These are phyloP conservation scores for Nidularia pulvinata DNA, from an alignment of 768 basidiomycete species.

Conservation along the genomic window DNA sequence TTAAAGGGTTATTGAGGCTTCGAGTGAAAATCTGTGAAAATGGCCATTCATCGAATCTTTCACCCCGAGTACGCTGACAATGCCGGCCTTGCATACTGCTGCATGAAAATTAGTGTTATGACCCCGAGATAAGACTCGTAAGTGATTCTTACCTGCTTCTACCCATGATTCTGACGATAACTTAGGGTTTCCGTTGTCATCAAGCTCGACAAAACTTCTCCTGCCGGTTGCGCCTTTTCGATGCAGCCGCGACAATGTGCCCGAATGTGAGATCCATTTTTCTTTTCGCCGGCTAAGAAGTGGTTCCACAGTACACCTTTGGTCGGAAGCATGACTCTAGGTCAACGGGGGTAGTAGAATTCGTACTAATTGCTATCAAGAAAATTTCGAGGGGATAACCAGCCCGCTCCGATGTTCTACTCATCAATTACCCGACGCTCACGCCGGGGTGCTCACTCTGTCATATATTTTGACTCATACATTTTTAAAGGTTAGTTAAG, in stretches of 20 bases:
- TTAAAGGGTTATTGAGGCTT: slow-evolving; percentile 10
- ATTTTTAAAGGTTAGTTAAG: background rate
- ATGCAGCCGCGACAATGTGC: too few relatives aligned
- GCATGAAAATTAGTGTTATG: background rate
- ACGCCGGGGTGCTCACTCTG: background rate
- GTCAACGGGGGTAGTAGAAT: background rate
- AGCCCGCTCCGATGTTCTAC: too few relatives aligned
- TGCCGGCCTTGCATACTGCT: background rate
- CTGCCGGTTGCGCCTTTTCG: too few relatives aligned
- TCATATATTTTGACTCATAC: background rate
- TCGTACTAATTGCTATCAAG: background rate
- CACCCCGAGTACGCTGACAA: slow-evolving; percentile 6
- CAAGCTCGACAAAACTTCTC: too few relatives aligned
- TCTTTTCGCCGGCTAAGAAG: too few relatives aligned
- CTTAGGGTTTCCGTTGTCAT: too few relatives aligned
- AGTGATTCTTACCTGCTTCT: background rate
- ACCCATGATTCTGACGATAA: too few relatives aligned
- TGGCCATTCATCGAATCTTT: slow-evolving; percentile 9
- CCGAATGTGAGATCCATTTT: too few relatives aligned
- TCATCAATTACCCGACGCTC: too few relatives aligned
- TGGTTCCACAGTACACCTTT: background rate
- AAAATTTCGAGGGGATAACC: background rate
- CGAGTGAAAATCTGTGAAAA: background rate
- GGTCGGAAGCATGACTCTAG: background rate
- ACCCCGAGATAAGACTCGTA: background rate